Conservation (phyloP, 495 filamentous ascomycete genomes). For the Penicillium canescens region DNA sequence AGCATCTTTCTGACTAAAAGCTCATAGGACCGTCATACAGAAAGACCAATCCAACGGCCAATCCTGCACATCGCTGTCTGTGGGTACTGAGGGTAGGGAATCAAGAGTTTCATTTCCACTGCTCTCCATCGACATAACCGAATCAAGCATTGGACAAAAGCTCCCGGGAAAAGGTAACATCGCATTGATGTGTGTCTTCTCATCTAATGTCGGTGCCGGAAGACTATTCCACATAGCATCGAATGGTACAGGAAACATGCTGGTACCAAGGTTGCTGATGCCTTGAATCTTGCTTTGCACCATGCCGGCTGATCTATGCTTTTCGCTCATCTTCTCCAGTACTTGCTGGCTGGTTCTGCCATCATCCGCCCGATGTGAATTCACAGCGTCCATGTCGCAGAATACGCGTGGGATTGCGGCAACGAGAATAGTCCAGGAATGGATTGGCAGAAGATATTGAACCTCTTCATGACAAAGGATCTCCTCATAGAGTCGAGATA, state of each 20-base stretch:
- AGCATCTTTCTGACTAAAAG: neutral
- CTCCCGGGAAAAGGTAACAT: slow-evolving; percentile 6
- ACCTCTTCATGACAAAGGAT: slow-evolving; percentile 15
- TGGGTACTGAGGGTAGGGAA: neutral
- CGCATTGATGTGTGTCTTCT: neutral
- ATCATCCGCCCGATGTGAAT: slow-evolving; percentile 4
- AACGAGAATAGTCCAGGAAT: slow-evolving; percentile 13
- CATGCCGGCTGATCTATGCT: slow-evolving; percentile 6
- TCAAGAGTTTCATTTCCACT: neutral
- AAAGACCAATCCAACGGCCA: slow-evolving; percentile 12
- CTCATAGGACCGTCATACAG: slow-evolving; percentile 1
- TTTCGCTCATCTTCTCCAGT: slow-evolving; percentile 11
- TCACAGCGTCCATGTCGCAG: slow-evolving; percentile 4
- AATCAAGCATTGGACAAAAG: slow-evolving; percentile 9
- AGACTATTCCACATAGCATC: neutral
- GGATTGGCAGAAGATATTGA: slow-evolving; percentile 8
- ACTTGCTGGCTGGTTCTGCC: slow-evolving; percentile 5
- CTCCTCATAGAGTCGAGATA: slow-evolving; percentile 18
- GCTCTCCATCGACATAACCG: neutral
- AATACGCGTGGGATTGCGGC: slow-evolving; percentile 19
- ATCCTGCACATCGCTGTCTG: neutral
- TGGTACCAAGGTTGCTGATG: neutral
- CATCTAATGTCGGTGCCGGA: neutral
- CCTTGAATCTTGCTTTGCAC: neutral
- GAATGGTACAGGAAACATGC: neutral